Percentiles rank a stretch among this genome's conserved stretches.
Evolutionary conservation across 108 stramenopile species (phyloP).

Genomic region (Fistulifera solaris): DNA sequence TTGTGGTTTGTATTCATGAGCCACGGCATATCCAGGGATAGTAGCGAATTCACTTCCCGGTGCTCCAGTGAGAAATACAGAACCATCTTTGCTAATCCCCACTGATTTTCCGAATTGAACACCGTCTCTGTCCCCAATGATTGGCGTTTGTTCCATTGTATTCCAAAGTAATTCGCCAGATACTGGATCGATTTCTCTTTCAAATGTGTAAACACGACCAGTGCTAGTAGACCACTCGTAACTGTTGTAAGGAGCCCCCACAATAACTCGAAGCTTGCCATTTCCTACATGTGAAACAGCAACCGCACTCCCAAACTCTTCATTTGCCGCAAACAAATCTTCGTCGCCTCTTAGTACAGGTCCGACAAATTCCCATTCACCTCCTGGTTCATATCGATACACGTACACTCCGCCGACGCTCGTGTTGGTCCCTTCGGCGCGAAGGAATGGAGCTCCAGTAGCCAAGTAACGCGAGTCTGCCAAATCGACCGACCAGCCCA

Average conservation of each 20-base stretch:
- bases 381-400: background rate
- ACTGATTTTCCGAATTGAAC: background rate
- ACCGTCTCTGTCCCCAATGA: too few species aligned
- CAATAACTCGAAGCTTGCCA: background rate
- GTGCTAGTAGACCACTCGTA: background rate
- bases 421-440: background rate
- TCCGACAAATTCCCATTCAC: background rate
- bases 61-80: background rate
- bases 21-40: background rate
- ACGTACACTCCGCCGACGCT: background rate
- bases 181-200: background rate
- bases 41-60: background rate
- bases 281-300: background rate
- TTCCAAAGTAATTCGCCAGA: too few species aligned
- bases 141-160: background rate
- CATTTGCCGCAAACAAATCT: background rate
- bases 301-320: background rate
- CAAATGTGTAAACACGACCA: conserved; percentile 1
- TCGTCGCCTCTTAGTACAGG: background rate
- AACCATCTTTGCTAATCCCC: background rate
- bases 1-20: background rate
- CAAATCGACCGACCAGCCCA: conserved; percentile 3
- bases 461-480: too few species aligned
- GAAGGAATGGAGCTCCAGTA: background rate
- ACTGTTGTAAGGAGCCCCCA: background rate